Base-by-base conservation (phyloP, 805 yeast genomes). In the Clavispora carvajalis region DNA sequence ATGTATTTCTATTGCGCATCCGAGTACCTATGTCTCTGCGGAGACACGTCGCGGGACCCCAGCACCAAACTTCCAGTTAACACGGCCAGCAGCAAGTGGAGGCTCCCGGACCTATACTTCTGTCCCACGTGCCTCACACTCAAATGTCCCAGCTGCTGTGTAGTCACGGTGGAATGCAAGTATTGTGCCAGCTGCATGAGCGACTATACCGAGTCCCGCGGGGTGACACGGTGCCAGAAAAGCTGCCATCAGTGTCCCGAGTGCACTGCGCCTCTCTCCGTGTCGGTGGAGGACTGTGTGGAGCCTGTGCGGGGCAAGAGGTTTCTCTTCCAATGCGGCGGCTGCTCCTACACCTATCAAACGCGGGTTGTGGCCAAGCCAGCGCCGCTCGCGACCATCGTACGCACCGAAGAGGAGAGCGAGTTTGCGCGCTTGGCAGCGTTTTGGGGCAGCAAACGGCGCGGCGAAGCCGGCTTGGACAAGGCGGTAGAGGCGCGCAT, bases 241-340 rank as follows among this genome's bases (percentile, higher is more conserved):
- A 69, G 63, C 45, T 69, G 74, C 46, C 67, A 67, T 40, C 55
- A 48, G 21, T 69, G 74, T 43, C 73, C 73, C 1, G 34, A 44
- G 5, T 69, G 74, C 43, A 37, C 46, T 2, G 49, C 67, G 0
- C 53, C 56, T 23, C 40, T 67, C 10, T 24, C 54, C 2, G 59
- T 67, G 5, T 33, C 51, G 11, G 38, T 47, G 13, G 43, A 51
- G n/a, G 56, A 56, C 26, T 47, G 43, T 23, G 24, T 28, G 6
- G 34, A 37, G 13, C 45, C 40, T 12, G 37, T 21, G 11, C 33
- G 35, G 28, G 53, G 44, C 15, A 49, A 38, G 33, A 33, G 26
- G 41, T 44, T 48, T 33, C 16, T 33, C 13, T 50, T 50, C 18
- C 15, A 36, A 12, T 50, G 54, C 21, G 47, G 38, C 17, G 37